Conservation (phyloP, 169 alveolate genomes). For the Eimeria brunetti region DNA sequence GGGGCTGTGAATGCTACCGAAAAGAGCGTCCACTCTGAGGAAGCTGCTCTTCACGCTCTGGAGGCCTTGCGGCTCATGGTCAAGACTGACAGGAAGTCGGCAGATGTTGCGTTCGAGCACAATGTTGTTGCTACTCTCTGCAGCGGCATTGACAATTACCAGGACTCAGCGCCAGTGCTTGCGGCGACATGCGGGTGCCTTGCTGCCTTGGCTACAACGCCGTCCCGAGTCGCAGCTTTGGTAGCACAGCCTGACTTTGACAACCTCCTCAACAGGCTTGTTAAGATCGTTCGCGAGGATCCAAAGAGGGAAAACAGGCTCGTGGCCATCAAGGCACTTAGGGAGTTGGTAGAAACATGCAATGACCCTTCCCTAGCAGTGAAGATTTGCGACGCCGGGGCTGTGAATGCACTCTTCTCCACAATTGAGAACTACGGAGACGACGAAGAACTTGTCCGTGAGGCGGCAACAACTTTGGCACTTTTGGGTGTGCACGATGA, state of each 20-base stretch:
- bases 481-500: constrained; percentile 75
- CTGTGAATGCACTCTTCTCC: constrained; percentile 76
- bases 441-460: constrained; percentile 69
- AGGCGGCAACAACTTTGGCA: constrained; percentile 76
- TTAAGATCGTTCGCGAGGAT: constrained; percentile 85
- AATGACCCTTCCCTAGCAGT: constrained; percentile 77
- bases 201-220: constrained; percentile 93
- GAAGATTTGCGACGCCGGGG: constrained; percentile 77
- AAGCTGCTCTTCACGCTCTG: constrained; percentile 77
- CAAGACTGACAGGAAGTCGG: constrained; percentile 89
- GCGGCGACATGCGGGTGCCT: constrained; percentile 93
- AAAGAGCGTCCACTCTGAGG: constrained; percentile 63
- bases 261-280: constrained; percentile 84
- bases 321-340: constrained; percentile 84
- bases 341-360: constrained; percentile 84
- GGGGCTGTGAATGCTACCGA: constrained; percentile 53
- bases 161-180: constrained; percentile 89
- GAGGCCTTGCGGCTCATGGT: constrained; percentile 88
- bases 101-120: constrained; percentile 89
- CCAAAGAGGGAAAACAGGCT: constrained; percentile 85
- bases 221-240: constrained; percentile 89
- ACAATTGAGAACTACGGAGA: constrained; percentile 76
- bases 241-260: constrained; percentile 90
- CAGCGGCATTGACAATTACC: constrained; percentile 88
- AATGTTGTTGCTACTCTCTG: constrained; percentile 90